Evolutionary conservation across 768 basidiomycete genomes (phyloP).

Genomic region (Tulasnella sp.): DNA sequence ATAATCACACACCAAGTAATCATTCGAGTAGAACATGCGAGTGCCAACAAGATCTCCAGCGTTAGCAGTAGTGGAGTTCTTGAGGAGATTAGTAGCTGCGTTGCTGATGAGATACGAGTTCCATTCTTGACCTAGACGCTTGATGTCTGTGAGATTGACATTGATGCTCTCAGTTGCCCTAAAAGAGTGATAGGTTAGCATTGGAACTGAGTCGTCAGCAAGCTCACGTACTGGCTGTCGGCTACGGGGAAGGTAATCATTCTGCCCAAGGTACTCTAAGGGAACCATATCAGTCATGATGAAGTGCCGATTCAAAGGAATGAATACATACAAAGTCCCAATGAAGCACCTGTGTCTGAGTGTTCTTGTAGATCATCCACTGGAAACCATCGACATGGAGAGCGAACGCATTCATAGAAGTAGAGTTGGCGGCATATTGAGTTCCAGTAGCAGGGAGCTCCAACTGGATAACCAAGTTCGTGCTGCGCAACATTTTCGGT

Average conservation of each 20-base stretch:
- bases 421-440: constrained; percentile 35
- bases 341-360: constrained; percentile 42
- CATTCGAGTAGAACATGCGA: constrained; percentile 50
- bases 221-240: constrained; percentile 31
- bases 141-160: constrained; percentile 42
- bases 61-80: constrained; percentile 35
- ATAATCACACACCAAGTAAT: constrained; percentile 44
- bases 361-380: constrained; percentile 61
- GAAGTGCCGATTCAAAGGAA: background rate
- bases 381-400: constrained; percentile 43
- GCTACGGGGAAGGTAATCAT: constrained; percentile 54
- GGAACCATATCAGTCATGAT: constrained; percentile 6
- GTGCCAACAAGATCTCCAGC: constrained; percentile 43
- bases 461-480: constrained; percentile 48
- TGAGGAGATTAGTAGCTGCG: constrained; percentile 31
- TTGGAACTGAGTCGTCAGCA: constrained; percentile 4
- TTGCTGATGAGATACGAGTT: constrained; percentile 30
- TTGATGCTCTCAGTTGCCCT: constrained; percentile 47
- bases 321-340: constrained; percentile 53
- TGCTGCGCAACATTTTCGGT: constrained; percentile 25
- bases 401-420: constrained; percentile 36
- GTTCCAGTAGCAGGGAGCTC: constrained; percentile 52
- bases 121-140: constrained; percentile 41
- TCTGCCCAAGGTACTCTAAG: constrained; percentile 47
- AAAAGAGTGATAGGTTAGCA: constrained; percentile 6